Evolutionary conservation across 441 rosid species (phyloP), one percentile per base, ranked within the genome.

Genomic region (Breynia disticha): DNA sequence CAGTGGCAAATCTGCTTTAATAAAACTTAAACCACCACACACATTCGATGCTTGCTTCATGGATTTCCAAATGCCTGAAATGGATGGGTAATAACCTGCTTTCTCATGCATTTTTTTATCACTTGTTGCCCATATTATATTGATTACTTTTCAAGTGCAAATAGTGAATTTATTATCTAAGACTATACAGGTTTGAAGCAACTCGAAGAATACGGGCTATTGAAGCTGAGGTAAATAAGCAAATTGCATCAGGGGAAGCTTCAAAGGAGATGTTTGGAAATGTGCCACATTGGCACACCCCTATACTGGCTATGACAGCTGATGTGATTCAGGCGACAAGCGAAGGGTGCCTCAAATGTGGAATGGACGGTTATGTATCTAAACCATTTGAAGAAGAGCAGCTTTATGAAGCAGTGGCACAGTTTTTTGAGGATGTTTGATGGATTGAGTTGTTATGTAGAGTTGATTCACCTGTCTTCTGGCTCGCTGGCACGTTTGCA

Each of bases 1-100:
- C 50, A 81, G 95, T 57, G 98, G 97, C 62, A 81, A 61, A 56
- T 76, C 75, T 67, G 87, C 97, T 35, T 46, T 91, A 44, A 67
- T 61, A 59, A 70, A 69, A 79, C 95, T 93, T 55, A 73, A 70
- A 55, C 97, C 88, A 14, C 95, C 97, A 43, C 98, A 91, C 64
- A 62, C 61, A 35, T 91, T 91, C 19, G 82, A 86, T 61, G 95
- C 94, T 48, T 91, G 98, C 76, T 86, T 91, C 73, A 91, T 91
- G 97, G 98, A 91, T 70, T 77, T 85, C 69, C 94, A 88, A 61
- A 91, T 91, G 98, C 98, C 98, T 15, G 98, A 83, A 74, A 82
- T 88, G 85, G 95, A 93, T 32, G 98, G 97, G 97, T 93, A 81
- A 64, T 21, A n/a, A 39, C 42, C 18, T 54, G 1, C 11, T n/a